phyloP scores from a whole-genome alignment of 805 yeast genomes.

The Sugiyamaella valdiviana region DNA sequence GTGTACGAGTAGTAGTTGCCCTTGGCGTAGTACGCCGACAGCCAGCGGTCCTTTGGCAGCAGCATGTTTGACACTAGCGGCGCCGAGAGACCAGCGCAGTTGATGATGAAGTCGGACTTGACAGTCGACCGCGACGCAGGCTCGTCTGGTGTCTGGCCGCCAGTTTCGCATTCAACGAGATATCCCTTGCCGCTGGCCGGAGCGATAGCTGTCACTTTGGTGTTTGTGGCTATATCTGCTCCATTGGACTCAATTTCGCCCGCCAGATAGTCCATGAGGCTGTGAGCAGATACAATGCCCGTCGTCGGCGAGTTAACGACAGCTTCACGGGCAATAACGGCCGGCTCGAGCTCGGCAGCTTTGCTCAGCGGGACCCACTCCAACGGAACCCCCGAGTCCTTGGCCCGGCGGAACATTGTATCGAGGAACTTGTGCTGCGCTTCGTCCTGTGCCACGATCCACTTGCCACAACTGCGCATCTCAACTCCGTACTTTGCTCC shows the following conservation, averaged over 20 bases:
- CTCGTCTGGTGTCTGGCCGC: background rate
- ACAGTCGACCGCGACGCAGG: slow-evolving; percentile 23
- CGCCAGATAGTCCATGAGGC: slow-evolving; percentile 54
- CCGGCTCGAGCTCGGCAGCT: slow-evolving; percentile 54
- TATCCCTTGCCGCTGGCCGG: slow-evolving; percentile 20
- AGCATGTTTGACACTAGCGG: slow-evolving; percentile 64
- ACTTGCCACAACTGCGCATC: slow-evolving; percentile 59
- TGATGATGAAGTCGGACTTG: slow-evolving; percentile 54
- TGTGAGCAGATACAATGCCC: slow-evolving; percentile 80
- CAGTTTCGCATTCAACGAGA: slow-evolving; percentile 14
- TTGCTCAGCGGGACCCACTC: slow-evolving; percentile 43
- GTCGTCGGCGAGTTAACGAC: slow-evolving; percentile 71
- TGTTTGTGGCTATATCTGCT: slow-evolving; percentile 60
- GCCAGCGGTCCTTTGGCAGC: slow-evolving; percentile 54
- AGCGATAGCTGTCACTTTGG: slow-evolving; percentile 45
- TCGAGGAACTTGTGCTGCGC: slow-evolving; percentile 54
- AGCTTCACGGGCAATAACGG: slow-evolving; percentile 55
- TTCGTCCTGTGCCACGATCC: slow-evolving; percentile 80
- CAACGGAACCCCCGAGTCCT: slow-evolving; percentile 51
- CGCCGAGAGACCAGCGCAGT: slow-evolving; percentile 77
- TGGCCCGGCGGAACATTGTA: slow-evolving; percentile 45
- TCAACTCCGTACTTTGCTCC: slow-evolving; percentile 46
- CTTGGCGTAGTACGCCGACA: slow-evolving; percentile 64
- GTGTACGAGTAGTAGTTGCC: slow-evolving; percentile 72
- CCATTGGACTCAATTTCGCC: slow-evolving; percentile 49